phyloP scores from a whole-genome alignment of 176 grass and related monocot species.

The Saccharum officinarum region DNA sequence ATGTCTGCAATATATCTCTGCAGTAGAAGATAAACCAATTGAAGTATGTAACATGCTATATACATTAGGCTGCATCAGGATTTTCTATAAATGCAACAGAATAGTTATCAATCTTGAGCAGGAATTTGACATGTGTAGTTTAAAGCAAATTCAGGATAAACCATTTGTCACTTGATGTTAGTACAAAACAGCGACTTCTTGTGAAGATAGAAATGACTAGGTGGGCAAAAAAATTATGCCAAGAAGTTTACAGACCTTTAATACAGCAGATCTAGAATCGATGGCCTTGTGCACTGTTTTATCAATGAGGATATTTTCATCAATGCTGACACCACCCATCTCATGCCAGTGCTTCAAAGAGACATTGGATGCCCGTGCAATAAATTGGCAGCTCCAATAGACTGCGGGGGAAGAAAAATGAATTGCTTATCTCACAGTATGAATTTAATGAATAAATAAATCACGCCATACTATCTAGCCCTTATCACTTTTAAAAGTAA shows the following conservation, averaged over 20 bases:
- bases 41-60: neutral
- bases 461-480: neutral
- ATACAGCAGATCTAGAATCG: constrained; percentile 75
- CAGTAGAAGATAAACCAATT: constrained; percentile 36
- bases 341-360: constrained; percentile 94
- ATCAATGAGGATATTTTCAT: constrained; percentile 93
- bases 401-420: constrained; percentile 44
- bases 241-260: constrained; percentile 64
- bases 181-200: neutral
- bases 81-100: neutral
- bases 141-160: constrained; percentile 1
- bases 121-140: neutral
- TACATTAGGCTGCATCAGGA: constrained; percentile 10
- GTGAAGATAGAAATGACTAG: neutral
- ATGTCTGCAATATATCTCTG: constrained; percentile 98
- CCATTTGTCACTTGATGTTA: constrained; percentile 19
- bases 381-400: constrained; percentile 96
- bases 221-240: neutral
- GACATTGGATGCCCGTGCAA: constrained; percentile 85
- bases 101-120: neutral
- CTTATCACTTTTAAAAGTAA: constrained; percentile 12
- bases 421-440: neutral
- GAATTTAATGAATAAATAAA: neutral
- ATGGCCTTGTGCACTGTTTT: constrained; percentile 92
- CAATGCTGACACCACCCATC: constrained; percentile 85